Base-by-base conservation (phyloP, 1,284 basidiomycete genomes). In the Sporisorium graminicola region DNA sequence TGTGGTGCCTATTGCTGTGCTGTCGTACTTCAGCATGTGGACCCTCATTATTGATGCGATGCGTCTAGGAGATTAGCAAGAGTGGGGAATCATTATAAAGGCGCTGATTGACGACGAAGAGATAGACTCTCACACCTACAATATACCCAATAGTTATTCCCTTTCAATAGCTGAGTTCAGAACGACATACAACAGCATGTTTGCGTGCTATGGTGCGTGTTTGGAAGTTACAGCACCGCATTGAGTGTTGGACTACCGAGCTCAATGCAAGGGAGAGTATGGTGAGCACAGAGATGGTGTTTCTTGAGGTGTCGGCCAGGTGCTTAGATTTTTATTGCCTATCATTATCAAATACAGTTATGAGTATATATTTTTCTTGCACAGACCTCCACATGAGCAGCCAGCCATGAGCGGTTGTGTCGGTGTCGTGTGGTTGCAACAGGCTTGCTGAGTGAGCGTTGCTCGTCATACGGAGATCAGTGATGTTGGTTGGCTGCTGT, bases 1-100 rank as follows among this genome's bases (percentile, higher is more conserved):
- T 40, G 73, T 84, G 10, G 44, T 84, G 52, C 83, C 83, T 12
- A 79, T 85, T 29, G 81, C 74, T 0, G 66, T 75, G 37, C 63
- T 85, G 20, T 75, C 75, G 22, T 85, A 85, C 49, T 27, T 81
- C 12, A 79, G 81, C 20, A 75, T 85, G 66, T 82, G 81, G 82
- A 74, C 77, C 13, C 44, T 84, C 27, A 50, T 82, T 10, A 35
- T 76, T 16, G 79, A 76, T 58, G 61, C 68, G 27, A 76, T 76
- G 74, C 57, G 69, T 5, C 12, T 75, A 1, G 73, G 57, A 2
- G 58, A 14, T 13, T 58, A 27, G 52, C n/a, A n/a, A 13, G 37
- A 16, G 1, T 12, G 10, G 29, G 29, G 10, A 31, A 5, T 31
- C 29, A 5, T 5, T 31, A 5, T 24, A 35, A 27, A n/a, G n/a